A percentile compares a stretch with the other conserved stretches of the same genome.
phyloP scores from a whole-genome alignment of 148 eudicot genomes.

The Silene latifolia region DNA sequence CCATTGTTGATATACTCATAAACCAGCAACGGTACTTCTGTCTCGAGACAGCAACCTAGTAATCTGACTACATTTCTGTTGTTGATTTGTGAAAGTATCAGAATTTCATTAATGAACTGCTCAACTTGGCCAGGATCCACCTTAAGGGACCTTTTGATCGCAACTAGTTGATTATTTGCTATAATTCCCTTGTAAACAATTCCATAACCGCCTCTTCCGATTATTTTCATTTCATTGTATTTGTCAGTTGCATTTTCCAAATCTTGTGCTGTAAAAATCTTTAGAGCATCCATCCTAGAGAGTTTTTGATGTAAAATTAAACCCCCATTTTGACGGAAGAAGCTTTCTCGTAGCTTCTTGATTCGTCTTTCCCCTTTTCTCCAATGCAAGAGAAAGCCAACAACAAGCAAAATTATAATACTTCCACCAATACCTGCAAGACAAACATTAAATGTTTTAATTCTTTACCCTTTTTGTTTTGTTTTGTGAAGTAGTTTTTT shows the following conservation, averaged over 20 bases:
- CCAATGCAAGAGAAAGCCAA: slow-evolving; percentile 11
- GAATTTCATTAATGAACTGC: slow-evolving; percentile 28
- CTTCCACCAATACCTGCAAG: slow-evolving; percentile 14
- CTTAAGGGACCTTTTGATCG: slow-evolving; percentile 22
- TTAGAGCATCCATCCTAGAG: not conserved
- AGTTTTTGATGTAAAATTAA: slow-evolving; percentile 18
- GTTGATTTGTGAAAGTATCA: slow-evolving; percentile 25
- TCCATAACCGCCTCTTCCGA: slow-evolving; percentile 29
- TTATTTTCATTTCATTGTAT: slow-evolving; percentile 8
- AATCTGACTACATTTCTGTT: slow-evolving; percentile 24
- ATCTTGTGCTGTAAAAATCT: slow-evolving; percentile 21
- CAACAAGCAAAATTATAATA: slow-evolving; percentile 4
- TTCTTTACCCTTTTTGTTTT: not conserved
- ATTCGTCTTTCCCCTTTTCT: not conserved
- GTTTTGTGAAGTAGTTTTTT: not conserved
- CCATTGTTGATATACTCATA: slow-evolving; percentile 27
- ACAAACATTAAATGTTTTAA: not conserved
- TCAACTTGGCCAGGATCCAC: slow-evolving; percentile 23
- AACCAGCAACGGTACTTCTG: slow-evolving; percentile 23
- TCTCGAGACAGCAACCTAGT: slow-evolving; percentile 28
- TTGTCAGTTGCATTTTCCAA: slow-evolving; percentile 22
- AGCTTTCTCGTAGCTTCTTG: slow-evolving; percentile 6
- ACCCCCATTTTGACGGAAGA: slow-evolving; percentile 27
- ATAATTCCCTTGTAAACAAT: slow-evolving; percentile 23
- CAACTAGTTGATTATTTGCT: slow-evolving; percentile 20